Base-by-base conservation (phyloP, 176 grass and related monocot species). In the Elaeis guineensis region DNA sequence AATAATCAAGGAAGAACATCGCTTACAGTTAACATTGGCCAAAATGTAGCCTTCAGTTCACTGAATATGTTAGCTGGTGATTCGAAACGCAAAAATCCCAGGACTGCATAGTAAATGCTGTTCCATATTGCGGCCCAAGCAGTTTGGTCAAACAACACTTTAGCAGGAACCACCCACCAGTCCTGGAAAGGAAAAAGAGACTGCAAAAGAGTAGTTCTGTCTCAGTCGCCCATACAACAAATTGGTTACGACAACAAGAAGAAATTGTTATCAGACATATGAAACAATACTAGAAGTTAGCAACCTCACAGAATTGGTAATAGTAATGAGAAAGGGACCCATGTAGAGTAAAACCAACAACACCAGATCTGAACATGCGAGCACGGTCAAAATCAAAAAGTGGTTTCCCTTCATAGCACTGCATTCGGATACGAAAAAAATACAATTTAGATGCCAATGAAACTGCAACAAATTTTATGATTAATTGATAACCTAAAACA, bases 241-340 rank as follows among this genome's bases (percentile, higher is more conserved):
- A 44, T 3, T 44, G n/a, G 16, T 52, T 8, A 7, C n/a, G 57
- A 25, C 15, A 26, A 25, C 19, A 51, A 21, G 24, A 7, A 62
- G 5, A 56, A 17, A 18, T n/a, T 49, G 5, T 9, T 35, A 35
- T 35, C 32, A 35, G 32, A 35, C 11, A 35, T 35, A 9, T 14
- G 35, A 44, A 44, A 12, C 11, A 14, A 14, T 12, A 44, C 35
- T 26, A 26, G 18, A 58, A 62, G 16, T 12, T 4, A 65, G 32
- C 16, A 79, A 95, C 90, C 93, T 92, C 93, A 22, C 87, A 98
- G 63, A 98, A 62, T 58, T 89, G 73, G 58, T 92, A 98, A 72
- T 97, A 97, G 61, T 98, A 92, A 74, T 89, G 93, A 21, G 93
- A 92, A 73, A 98, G 87, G 54, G 93, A 97, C 3, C 93, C 93